Evolutionary conservation across 179 eudicot species (phyloP).

Genomic region (Spinacia oleracea): DNA sequence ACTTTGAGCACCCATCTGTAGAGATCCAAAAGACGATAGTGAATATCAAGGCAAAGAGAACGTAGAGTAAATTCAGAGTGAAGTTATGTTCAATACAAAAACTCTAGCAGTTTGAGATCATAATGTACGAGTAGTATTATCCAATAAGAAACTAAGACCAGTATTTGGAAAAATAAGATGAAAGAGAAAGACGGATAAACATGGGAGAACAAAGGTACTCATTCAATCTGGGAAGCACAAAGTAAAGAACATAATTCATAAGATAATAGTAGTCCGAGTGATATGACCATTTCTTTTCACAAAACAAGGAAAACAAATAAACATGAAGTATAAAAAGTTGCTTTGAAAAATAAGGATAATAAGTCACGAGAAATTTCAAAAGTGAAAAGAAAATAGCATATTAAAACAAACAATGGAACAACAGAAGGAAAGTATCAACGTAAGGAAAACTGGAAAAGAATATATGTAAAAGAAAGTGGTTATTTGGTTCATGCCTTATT

Average conservation of each 20-base stretch:
- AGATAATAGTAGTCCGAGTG: neutral
- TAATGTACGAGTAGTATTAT: neutral
- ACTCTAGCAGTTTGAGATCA: slow-evolving; percentile 8
- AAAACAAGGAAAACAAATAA: neutral
- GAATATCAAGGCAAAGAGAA: neutral
- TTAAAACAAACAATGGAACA: neutral
- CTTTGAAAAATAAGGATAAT: neutral
- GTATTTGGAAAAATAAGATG: neutral
- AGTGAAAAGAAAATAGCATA: neutral
- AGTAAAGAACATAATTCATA: neutral
- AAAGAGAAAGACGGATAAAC: neutral
- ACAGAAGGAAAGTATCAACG: neutral
- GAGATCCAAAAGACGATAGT: neutral
- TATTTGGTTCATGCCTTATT: slow-evolving; percentile 58
- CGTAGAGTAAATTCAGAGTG: neutral
- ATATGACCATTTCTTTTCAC: neutral
- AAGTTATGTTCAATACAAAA: neutral
- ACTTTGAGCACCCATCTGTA: slow-evolving; percentile 86
- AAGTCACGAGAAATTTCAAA: too few relatives aligned
- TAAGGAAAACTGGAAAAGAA: neutral
- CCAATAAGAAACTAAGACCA: neutral
- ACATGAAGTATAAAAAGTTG: neutral
- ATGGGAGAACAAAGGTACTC: neutral
- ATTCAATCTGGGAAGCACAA: neutral
- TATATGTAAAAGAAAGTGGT: neutral